A percentile compares a stretch with the other conserved stretches of the same genome.
These are phyloP conservation scores for Abortiporus biennis DNA, from an alignment of 1,284 basidiomycete genomes.

Conservation along the genomic window DNA sequence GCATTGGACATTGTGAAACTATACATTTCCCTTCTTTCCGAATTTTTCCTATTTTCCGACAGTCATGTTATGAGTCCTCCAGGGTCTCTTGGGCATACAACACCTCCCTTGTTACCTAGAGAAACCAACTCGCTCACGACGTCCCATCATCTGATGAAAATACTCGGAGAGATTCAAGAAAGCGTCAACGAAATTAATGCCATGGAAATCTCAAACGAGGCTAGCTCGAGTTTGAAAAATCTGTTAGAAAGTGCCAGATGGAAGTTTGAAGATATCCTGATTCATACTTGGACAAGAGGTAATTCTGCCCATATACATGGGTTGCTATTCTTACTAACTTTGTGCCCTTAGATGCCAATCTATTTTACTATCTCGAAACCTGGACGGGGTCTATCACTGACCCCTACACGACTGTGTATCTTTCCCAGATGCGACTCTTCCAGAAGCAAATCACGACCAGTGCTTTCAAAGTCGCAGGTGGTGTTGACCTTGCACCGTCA, in stretches of 20 bases:
- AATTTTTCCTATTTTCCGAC: conserved; percentile 88
- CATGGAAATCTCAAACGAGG: conserved; percentile 80
- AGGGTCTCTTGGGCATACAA: conserved; percentile 20
- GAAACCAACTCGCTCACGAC: conserved; percentile 82
- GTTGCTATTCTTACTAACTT: conserved; percentile 1
- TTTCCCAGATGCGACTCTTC: conserved; percentile 76
- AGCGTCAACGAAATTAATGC: conserved; percentile 76
- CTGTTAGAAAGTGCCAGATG: conserved; percentile 83
- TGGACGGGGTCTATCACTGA: conserved; percentile 67
- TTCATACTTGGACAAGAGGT: conserved; percentile 83
- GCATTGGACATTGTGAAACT: conserved; percentile 85
- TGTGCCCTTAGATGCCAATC: conserved; percentile 61
- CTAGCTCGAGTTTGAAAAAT: conserved; percentile 58
- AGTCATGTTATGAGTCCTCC: conserved; percentile 51
- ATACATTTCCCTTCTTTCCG: conserved; percentile 82
- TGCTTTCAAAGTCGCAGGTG: conserved; percentile 82
- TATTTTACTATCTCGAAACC: conserved; percentile 83
- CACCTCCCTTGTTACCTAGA: conserved; percentile 65
- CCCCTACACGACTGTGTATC: conserved; percentile 56
- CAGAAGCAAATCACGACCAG: conserved; percentile 78
- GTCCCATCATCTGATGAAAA: conserved; percentile 73
- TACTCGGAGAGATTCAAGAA: conserved; percentile 82
- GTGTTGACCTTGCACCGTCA: conserved; percentile 52
- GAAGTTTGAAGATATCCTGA: conserved; percentile 83
- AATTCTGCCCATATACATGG: conserved; percentile 1